A percentile compares a stretch with the other conserved stretches of the same genome.
These are phyloP conservation scores for Raphanus sativus DNA, from an alignment of 345 rosid species.

Conservation along the genomic window DNA sequence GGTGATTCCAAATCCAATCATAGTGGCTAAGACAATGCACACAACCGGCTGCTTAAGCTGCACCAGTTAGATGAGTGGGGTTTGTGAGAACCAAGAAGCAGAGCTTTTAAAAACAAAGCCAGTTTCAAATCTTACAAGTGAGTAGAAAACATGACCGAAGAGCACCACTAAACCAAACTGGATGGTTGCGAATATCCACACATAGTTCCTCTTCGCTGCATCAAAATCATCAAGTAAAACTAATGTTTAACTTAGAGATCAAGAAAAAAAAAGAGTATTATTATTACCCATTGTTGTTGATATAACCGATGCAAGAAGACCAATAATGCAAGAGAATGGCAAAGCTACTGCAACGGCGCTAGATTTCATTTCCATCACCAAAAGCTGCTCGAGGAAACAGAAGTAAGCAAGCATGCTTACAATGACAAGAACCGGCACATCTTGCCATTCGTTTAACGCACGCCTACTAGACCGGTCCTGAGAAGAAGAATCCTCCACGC, in stretches of 20 bases:
- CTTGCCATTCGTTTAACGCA: constrained; percentile 76
- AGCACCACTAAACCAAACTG: constrained; percentile 74
- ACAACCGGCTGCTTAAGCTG: constrained; percentile 59
- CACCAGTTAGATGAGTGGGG: neutral
- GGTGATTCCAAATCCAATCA: constrained; percentile 71
- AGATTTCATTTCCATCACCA: constrained; percentile 61
- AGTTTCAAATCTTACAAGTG: constrained; percentile 54
- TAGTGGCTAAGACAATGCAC: constrained; percentile 70
- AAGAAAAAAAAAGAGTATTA: neutral
- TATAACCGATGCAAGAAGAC: constrained; percentile 76
- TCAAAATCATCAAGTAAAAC: neutral
- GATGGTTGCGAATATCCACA: constrained; percentile 69
- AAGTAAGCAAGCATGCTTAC: constrained; percentile 73
- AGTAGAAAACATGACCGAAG: constrained; percentile 70
- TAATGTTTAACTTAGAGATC: neutral
- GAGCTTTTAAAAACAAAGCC: neutral
- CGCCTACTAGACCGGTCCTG: constrained; percentile 40
- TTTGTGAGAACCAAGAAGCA: constrained; percentile 3
- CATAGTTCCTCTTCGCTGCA: constrained; percentile 59
- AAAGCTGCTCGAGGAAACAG: constrained; percentile 66
- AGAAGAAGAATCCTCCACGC: constrained; percentile 49
- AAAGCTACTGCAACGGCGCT: constrained; percentile 80
- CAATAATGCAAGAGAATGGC: constrained; percentile 76
- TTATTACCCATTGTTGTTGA: constrained; percentile 81
- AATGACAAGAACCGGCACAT: constrained; percentile 71